phyloP scores from a whole-genome alignment of 148 eudicot species.

The Drosera capensis region DNA sequence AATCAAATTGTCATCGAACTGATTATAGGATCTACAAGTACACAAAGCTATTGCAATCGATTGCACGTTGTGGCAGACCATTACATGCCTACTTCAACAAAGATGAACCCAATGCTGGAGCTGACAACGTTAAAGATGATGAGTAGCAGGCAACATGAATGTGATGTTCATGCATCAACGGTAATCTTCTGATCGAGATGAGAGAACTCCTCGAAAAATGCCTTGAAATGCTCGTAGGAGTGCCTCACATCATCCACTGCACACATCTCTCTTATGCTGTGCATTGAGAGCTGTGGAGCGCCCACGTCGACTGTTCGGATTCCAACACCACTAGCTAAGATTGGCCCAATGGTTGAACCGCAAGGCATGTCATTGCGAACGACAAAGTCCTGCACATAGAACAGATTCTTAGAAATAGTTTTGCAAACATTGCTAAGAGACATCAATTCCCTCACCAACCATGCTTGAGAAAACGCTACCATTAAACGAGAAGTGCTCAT shows the following conservation, averaged over 20 bases:
- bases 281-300: constrained; percentile 93
- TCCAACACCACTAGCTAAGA: constrained; percentile 92
- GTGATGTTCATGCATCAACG: too few relatives aligned
- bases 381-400: constrained; percentile 65
- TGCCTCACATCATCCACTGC: constrained; percentile 86
- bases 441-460: too few relatives aligned
- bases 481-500: too few relatives aligned
- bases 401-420: background rate
- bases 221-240: constrained; percentile 73
- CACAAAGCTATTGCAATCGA: too few relatives aligned
- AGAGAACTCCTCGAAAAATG: constrained; percentile 58
- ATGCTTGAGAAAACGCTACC: too few relatives aligned
- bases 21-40: too few relatives aligned
- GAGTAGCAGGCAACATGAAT: too few relatives aligned
- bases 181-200: constrained; percentile 52
- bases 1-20: too few relatives aligned
- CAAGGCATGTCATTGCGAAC: constrained; percentile 89
- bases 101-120: too few relatives aligned
- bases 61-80: too few relatives aligned
- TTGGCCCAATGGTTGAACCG: constrained; percentile 96
- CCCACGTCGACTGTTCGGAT: constrained; percentile 94
- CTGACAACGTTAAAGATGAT: too few relatives aligned
- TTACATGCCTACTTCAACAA: too few relatives aligned
- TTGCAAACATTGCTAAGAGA: background rate
- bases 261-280: constrained; percentile 98